Evolutionary conservation across 305 asterid genomes (phyloP).

Genomic region (Solanum hybrid): DNA sequence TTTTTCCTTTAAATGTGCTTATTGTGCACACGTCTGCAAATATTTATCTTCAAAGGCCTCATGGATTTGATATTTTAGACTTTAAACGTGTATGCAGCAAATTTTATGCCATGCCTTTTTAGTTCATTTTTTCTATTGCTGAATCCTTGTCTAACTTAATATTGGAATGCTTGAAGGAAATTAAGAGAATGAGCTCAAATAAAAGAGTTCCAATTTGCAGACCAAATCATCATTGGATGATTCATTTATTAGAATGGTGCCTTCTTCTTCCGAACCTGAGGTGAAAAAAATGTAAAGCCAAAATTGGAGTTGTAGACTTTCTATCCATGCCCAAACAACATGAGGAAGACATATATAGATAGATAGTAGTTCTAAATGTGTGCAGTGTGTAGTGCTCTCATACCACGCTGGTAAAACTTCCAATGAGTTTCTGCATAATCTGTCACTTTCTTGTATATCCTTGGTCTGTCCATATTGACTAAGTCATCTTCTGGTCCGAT

Average conservation of each 20-base stretch:
- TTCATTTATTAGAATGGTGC: background rate
- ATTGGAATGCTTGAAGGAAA: background rate
- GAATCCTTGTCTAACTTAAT: background rate
- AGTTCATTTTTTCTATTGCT: no score
- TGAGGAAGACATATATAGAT: background rate
- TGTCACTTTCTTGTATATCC: slow-evolving; percentile 30
- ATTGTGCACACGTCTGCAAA: background rate
- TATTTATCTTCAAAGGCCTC: background rate
- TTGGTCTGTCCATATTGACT: slow-evolving; percentile 20
- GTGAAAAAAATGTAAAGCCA: background rate
- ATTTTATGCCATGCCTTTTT: no score
- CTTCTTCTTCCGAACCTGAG: background rate
- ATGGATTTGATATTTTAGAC: background rate
- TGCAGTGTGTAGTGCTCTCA: slow-evolving; percentile 30
- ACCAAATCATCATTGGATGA: background rate
- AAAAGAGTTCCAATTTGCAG: background rate
- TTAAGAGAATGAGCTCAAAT: background rate
- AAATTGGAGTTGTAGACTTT: background rate
- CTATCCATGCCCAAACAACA: background rate
- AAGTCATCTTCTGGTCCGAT: slow-evolving; percentile 43
- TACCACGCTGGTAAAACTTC: slow-evolving; percentile 30
- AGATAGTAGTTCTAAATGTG: background rate
- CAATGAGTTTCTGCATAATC: slow-evolving; percentile 39
- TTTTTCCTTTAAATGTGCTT: background rate
- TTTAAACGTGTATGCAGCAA: background rate